phyloP scores from a whole-genome alignment of 2,329 filamentous ascomycete species.

The Botrytis cinerea region DNA sequence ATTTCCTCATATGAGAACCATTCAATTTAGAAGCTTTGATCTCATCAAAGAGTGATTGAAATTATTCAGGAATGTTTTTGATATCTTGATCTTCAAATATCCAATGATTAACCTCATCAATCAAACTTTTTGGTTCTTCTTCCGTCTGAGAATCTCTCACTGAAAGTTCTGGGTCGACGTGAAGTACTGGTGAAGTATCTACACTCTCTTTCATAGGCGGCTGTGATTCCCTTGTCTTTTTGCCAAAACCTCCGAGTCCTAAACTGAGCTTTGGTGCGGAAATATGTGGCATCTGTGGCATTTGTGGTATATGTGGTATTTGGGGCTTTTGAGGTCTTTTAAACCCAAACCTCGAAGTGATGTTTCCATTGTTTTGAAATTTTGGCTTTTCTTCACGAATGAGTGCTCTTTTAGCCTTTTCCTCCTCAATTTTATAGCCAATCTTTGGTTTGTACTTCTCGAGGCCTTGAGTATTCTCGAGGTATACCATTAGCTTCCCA shows the following conservation, averaged over 20 bases:
- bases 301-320: slow-evolving; percentile 10
- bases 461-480: slow-evolving; percentile 17
- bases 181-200: neutral
- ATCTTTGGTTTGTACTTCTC: slow-evolving; percentile 24
- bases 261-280: slow-evolving; percentile 25
- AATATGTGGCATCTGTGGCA: slow-evolving; percentile 24
- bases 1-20: slow-evolving; percentile 6
- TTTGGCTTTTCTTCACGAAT: neutral
- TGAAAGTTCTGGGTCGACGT: neutral
- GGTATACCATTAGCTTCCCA: slow-evolving; percentile 25
- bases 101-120: slow-evolving; percentile 24
- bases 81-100: slow-evolving; percentile 21
- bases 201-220: slow-evolving; percentile 16
- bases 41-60: slow-evolving; percentile 23
- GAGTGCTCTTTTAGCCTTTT: neutral
- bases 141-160: neutral
- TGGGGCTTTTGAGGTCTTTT: slow-evolving; percentile 24
- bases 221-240: slow-evolving; percentile 20
- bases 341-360: slow-evolving; percentile 23
- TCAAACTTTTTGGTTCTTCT: slow-evolving; percentile 17
- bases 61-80: slow-evolving; percentile 20
- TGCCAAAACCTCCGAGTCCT: slow-evolving; percentile 14
- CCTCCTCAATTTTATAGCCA: neutral
- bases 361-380: slow-evolving; percentile 14
- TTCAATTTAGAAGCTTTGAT: slow-evolving; percentile 16